phyloP scores from a whole-genome alignment of 129 eudicot genomes.

The Smallanthus sonchifolius region DNA sequence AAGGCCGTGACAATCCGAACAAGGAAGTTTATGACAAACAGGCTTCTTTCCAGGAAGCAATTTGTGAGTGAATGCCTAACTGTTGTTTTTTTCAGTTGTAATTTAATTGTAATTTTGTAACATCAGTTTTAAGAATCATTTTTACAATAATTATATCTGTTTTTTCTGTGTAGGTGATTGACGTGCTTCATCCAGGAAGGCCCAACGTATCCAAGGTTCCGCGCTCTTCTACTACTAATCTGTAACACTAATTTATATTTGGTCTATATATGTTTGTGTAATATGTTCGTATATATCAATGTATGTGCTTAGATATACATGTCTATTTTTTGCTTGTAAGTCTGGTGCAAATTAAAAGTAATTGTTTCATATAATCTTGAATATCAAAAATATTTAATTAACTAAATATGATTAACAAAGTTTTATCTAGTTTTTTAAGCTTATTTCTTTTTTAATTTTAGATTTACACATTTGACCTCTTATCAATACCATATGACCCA shows the following conservation, averaged over 20 bases:
- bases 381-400: neutral
- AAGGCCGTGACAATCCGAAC: slow-evolving; percentile 38
- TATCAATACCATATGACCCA: neutral
- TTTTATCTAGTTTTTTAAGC: neutral
- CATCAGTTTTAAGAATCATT: neutral
- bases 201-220: slow-evolving; percentile 39
- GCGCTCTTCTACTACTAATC: neutral
- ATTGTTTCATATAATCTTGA: neutral
- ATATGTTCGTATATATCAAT: no score
- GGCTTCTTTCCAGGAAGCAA: slow-evolving; percentile 42
- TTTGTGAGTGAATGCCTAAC: slow-evolving; percentile 21
- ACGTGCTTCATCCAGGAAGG: slow-evolving; percentile 40
- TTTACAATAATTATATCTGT: neutral
- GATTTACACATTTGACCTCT: neutral
- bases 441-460: neutral
- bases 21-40: slow-evolving; percentile 41
- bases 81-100: neutral
- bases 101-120: neutral
- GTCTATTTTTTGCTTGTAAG: no score
- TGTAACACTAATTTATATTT: neutral
- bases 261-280: no score
- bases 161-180: slow-evolving; percentile 27
- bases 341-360: no score
- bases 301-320: no score
- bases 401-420: neutral